A percentile compares a stretch with the other conserved stretches of the same genome.
Conservation (phyloP, 179 eudicot species). For the Drosera spatulata region DNA sequence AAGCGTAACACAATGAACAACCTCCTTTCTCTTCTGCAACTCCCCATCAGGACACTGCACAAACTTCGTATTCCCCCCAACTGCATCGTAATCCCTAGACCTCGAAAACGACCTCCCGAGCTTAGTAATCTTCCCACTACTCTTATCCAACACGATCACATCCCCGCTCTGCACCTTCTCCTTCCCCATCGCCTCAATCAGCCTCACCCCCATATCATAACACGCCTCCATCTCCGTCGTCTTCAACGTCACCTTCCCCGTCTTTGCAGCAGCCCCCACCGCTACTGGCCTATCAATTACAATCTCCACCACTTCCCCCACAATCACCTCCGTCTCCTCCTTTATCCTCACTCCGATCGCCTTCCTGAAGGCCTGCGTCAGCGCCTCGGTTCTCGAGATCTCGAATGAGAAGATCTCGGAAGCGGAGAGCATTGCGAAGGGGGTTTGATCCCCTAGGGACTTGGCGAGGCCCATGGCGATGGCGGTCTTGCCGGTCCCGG, state of each 20-base stretch:
- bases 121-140: slow-evolving; percentile 78
- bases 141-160: slow-evolving; percentile 83
- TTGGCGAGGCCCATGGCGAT: slow-evolving; percentile 96
- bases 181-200: slow-evolving; percentile 85
- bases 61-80: slow-evolving; percentile 83
- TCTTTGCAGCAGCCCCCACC: slow-evolving; percentile 64
- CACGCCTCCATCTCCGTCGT: slow-evolving; percentile 96
- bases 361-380: slow-evolving; percentile 70
- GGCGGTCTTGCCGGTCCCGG: slow-evolving; percentile 93
- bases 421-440: slow-evolving; percentile 81
- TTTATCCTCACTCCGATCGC: slow-evolving; percentile 81
- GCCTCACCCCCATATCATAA: slow-evolving; percentile 81
- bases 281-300: slow-evolving; percentile 70
- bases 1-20: slow-evolving; percentile 86
- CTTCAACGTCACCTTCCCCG: slow-evolving; percentile 76
- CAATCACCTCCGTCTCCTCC: slow-evolving; percentile 83
- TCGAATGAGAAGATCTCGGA: slow-evolving; percentile 80
- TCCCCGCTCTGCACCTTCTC: slow-evolving; percentile 97
- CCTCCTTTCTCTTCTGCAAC: slow-evolving; percentile 96
- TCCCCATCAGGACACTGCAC: slow-evolving; percentile 98
- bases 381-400: slow-evolving; percentile 92
- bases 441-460: slow-evolving; percentile 68
- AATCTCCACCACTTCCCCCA: slow-evolving; percentile 82
- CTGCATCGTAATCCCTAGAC: slow-evolving; percentile 90
- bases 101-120: slow-evolving; percentile 82